Evolutionary conservation across 108 stramenopile species (phyloP).

Genomic region (Cyclotella atomus): DNA sequence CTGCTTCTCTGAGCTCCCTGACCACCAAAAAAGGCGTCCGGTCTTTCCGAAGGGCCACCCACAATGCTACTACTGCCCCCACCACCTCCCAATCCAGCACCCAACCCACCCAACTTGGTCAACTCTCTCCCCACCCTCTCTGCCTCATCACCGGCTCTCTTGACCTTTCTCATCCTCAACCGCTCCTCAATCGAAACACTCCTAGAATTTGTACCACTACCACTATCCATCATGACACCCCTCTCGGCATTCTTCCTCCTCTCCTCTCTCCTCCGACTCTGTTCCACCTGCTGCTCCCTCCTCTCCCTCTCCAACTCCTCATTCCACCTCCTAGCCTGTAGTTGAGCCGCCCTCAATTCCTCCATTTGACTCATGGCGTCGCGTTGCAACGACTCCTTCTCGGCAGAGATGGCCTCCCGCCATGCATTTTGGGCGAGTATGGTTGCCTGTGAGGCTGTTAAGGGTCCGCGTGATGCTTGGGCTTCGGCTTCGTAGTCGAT

Average conservation of each 20-base stretch:
- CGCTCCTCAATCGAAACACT: slow-evolving; percentile 30
- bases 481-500: slow-evolving; percentile 37
- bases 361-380: not conserved
- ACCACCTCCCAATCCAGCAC: not conserved
- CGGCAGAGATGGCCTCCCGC: slow-evolving; percentile 16
- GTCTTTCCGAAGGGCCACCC: not conserved
- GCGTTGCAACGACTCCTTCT: slow-evolving; percentile 25
- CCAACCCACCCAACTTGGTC: slow-evolving; percentile 6
- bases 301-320: not conserved
- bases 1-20: slow-evolving; percentile 3
- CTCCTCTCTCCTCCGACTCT: not conserved
- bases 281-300: not conserved
- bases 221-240: slow-evolving; percentile 3
- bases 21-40: slow-evolving; percentile 13
- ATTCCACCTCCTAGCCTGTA: not conserved
- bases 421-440: slow-evolving; percentile 13
- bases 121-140: slow-evolving; percentile 29
- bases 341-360: slow-evolving; percentile 1
- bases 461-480: not conserved
- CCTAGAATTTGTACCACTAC: slow-evolving; percentile 20
- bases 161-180: slow-evolving; percentile 19
- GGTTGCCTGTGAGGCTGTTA: slow-evolving; percentile 17
- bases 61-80: not conserved
- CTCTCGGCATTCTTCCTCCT: slow-evolving; percentile 4
- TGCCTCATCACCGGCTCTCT: slow-evolving; percentile 18